Conservation (phyloP, 768 basidiomycete genomes). For the Suillus sp. region DNA sequence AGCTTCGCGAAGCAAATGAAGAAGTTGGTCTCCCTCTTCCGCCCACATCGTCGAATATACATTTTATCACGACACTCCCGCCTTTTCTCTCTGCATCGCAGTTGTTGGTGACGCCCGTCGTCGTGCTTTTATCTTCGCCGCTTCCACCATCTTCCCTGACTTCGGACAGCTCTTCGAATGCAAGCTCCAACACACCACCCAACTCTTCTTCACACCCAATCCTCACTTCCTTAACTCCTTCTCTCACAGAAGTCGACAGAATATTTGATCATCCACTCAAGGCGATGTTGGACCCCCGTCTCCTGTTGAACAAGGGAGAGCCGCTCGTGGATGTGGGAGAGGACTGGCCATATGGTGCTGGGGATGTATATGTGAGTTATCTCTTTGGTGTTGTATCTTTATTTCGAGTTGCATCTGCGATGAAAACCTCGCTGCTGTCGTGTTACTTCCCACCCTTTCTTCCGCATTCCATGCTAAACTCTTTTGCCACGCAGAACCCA, state of each 20-base stretch:
- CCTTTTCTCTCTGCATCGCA: conserved; percentile 69
- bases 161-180: neutral
- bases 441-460: neutral
- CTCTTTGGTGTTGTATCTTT: neutral
- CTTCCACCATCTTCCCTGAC: too few species aligned
- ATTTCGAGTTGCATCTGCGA: conserved; percentile 3
- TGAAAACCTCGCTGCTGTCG: neutral
- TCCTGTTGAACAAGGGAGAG: conserved; percentile 42
- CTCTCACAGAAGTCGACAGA: conserved; percentile 67
- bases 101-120: conserved; percentile 77
- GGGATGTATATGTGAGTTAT: conserved; percentile 65
- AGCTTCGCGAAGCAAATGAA: conserved; percentile 86
- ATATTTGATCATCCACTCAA: conserved; percentile 84
- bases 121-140: conserved; percentile 59
- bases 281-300: conserved; percentile 63
- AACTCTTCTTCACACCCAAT: conserved; percentile 27
- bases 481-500: conserved; percentile 47
- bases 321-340: conserved; percentile 58
- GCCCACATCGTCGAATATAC: conserved; percentile 49
- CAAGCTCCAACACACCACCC: conserved; percentile 14
- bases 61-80: conserved; percentile 60
- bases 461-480: neutral
- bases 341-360: conserved; percentile 75
- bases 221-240: conserved; percentile 53
- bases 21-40: conserved; percentile 71